Conservation (phyloP, 148 eudicot genomes). For the Suaeda aralocaspica region DNA sequence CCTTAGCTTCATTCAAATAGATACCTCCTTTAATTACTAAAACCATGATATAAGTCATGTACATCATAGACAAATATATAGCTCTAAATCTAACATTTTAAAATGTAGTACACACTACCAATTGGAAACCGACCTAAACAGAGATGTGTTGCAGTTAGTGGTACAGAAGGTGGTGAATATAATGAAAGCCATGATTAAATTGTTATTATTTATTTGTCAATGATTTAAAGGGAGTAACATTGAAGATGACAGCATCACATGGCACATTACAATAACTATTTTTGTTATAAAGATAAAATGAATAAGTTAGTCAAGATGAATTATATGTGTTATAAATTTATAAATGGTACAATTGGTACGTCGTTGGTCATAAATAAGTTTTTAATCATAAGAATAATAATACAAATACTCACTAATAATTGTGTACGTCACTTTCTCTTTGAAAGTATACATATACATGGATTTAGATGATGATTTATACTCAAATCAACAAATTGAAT, state of each 20-base stretch:
- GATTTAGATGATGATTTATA: too few relatives aligned
- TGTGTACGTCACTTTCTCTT: too few relatives aligned
- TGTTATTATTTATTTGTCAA: constrained; percentile 15
- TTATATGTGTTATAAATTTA: not conserved
- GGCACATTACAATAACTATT: constrained; percentile 4
- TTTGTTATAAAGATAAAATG: not conserved
- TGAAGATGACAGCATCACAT: constrained; percentile 8
- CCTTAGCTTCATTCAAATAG: constrained; percentile 15
- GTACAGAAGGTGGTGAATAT: not conserved
- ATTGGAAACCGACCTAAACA: constrained; percentile 20
- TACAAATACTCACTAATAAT: too few relatives aligned
- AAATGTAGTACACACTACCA: not conserved
- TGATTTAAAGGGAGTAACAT: constrained; percentile 4
- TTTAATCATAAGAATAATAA: too few relatives aligned
- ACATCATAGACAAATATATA: constrained; percentile 18
- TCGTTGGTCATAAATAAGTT: too few relatives aligned
- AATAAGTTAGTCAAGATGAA: not conserved
- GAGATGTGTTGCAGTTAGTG: constrained; percentile 23
- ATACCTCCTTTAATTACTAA: constrained; percentile 15
- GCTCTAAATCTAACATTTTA: constrained; percentile 4
- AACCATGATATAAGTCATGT: constrained; percentile 17
- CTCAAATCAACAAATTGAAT: too few relatives aligned
- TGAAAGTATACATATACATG: too few relatives aligned
- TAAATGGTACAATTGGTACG: not conserved
- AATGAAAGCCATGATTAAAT: constrained; percentile 7